Percentiles rank a stretch among this genome's conserved stretches.
Conservation (phyloP, 805 yeast species). For the Candida rishiriensis region DNA sequence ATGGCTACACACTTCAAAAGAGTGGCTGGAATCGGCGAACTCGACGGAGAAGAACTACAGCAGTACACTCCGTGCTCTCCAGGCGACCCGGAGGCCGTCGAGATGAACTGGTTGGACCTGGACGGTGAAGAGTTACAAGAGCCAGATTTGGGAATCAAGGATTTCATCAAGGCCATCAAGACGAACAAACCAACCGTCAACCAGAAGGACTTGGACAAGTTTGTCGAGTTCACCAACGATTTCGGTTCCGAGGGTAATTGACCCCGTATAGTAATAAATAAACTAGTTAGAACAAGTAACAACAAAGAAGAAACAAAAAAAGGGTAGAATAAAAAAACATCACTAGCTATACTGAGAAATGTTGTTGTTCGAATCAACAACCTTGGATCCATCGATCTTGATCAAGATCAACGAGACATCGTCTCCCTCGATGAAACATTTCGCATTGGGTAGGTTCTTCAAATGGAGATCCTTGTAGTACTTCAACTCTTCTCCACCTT, state of each 20-base stretch:
- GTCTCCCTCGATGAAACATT: conserved; percentile 59
- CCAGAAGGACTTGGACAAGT: conserved; percentile 72
- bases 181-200: conserved; percentile 94
- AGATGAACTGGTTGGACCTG: conserved; percentile 91
- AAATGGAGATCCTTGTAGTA: conserved; percentile 61
- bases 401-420: conserved; percentile 65
- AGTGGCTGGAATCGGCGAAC: conserved; percentile 39
- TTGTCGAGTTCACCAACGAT: conserved; percentile 84
- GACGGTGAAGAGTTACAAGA: conserved; percentile 85
- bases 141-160: conserved; percentile 86
- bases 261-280: neutral
- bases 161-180: conserved; percentile 88
- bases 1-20: conserved; percentile 91
- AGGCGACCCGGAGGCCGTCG: conserved; percentile 82
- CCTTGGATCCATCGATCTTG: conserved; percentile 61
- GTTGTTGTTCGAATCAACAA: conserved; percentile 74
- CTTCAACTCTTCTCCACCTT: conserved; percentile 43
- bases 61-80: conserved; percentile 93
- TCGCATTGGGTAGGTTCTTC: conserved; percentile 64
- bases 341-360: conserved; percentile 28
- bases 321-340: neutral
- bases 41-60: conserved; percentile 30
- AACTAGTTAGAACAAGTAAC: neutral
- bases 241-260: conserved; percentile 96
- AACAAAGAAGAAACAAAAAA: neutral